Percentiles rank a stretch among this genome's conserved stretches.
Conservation (phyloP, 257 asterid species). For the Agastache rugosa region DNA sequence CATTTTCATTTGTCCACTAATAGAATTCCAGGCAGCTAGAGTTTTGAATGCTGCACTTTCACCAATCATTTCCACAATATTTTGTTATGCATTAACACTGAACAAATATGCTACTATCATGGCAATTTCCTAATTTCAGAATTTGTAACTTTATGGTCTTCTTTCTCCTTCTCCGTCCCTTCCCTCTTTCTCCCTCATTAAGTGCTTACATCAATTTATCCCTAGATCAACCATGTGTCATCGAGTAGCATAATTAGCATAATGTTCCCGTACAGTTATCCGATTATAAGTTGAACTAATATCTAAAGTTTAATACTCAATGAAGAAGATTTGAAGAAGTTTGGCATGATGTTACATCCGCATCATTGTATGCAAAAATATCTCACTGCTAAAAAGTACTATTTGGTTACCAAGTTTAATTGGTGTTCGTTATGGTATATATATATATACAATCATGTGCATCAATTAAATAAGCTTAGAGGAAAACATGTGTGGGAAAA, state of each 20-base stretch:
- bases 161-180: not conserved
- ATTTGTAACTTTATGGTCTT: not conserved
- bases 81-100: not conserved
- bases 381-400: not conserved
- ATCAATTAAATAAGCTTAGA: not conserved
- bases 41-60: not conserved
- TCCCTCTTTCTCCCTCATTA: not conserved
- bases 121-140: not conserved
- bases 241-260: not conserved
- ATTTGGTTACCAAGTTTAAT: not conserved
- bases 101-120: not conserved
- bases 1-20: too few species aligned
- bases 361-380: not conserved
- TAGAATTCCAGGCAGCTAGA: constrained; percentile 7
- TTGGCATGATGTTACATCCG: not conserved
- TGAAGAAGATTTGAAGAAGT: not conserved
- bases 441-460: not conserved
- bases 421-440: not conserved
- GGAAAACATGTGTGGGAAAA: not conserved
- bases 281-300: constrained; percentile 6
- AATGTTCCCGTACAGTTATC: not conserved
- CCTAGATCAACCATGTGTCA: not conserved
- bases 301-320: not conserved
- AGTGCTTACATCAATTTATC: not conserved
- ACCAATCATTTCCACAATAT: not conserved